phyloP scores from a whole-genome alignment of 2,329 filamentous ascomycete species.

The Albophoma yamanashiensis region DNA sequence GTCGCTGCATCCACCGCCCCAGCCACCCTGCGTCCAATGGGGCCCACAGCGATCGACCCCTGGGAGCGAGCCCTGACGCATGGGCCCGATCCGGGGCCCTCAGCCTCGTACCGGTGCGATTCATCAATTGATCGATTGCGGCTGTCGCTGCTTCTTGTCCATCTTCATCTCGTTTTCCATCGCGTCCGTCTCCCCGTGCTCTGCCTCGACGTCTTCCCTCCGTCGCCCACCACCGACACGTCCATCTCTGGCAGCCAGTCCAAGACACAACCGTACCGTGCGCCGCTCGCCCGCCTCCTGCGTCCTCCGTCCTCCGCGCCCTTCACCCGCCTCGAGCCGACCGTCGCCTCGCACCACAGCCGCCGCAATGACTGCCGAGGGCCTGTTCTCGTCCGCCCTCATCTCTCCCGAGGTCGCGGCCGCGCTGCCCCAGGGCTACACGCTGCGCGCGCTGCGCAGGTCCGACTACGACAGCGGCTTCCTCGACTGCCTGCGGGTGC shows the following conservation, averaged over 20 bases:
- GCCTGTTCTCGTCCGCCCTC: conserved; percentile 67
- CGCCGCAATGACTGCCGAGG: conserved; percentile 23
- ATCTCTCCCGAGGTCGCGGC: conserved; percentile 66
- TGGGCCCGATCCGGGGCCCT: not conserved
- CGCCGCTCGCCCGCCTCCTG: not conserved
- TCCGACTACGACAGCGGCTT: conserved; percentile 75
- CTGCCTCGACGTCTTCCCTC: not conserved
- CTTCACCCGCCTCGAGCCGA: not conserved
- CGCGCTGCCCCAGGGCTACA: conserved; percentile 70
- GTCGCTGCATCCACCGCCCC: no score
- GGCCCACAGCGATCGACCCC: not conserved
- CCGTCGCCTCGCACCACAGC: not conserved
- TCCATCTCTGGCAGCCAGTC: not conserved
- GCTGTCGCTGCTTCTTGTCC: not conserved
- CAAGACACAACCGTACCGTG: not conserved
- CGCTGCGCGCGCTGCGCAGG: conserved; percentile 66
- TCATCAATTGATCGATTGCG: not conserved
- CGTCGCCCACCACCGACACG: not conserved
- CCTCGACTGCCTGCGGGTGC: conserved; percentile 79
- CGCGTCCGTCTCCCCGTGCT: not conserved
- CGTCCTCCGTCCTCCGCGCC: conserved; percentile 1
- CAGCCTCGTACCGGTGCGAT: not conserved
- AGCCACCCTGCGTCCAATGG: not conserved
- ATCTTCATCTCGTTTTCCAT: not conserved
- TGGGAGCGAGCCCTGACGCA: not conserved